Percentiles rank a stretch among this genome's conserved stretches.
Evolutionary conservation across 768 basidiomycete genomes (phyloP).

Genomic region (Lentinus brumalis): DNA sequence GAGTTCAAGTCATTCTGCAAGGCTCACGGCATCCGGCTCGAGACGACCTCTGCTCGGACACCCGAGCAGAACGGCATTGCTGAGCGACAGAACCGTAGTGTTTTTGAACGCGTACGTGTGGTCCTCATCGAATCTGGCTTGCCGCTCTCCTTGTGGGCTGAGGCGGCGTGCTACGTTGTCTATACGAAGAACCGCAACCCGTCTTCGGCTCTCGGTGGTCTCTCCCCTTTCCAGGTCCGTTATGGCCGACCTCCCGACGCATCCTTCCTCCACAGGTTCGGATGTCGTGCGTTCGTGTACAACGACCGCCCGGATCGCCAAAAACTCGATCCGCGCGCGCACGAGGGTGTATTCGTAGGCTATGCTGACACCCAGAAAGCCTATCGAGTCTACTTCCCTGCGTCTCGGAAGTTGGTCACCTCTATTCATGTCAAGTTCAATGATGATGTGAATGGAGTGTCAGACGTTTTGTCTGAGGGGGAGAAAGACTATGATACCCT

Average conservation of each 20-base stretch:
- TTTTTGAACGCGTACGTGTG: slow-evolving; percentile 18
- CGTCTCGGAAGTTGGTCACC: neutral
- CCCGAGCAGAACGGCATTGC: slow-evolving; percentile 25
- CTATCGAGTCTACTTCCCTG: slow-evolving; percentile 3
- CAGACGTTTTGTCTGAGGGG: neutral
- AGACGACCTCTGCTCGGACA: slow-evolving; percentile 25
- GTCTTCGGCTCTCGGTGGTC: slow-evolving; percentile 8
- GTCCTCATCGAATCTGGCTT: slow-evolving; percentile 21
- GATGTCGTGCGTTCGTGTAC: slow-evolving; percentile 16
- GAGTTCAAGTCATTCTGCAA: slow-evolving; percentile 9
- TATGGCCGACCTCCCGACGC: slow-evolving; percentile 25
- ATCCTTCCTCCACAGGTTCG: slow-evolving; percentile 21
- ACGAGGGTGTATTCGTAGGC: slow-evolving; percentile 2
- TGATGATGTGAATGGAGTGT: neutral
- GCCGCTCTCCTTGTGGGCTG: slow-evolving; percentile 24
- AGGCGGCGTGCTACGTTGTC: slow-evolving; percentile 21
- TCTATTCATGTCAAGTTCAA: slow-evolving; percentile 5
- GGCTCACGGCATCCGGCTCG: slow-evolving; percentile 20
- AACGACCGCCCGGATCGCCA: slow-evolving; percentile 1
- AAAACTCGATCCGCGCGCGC: slow-evolving; percentile 11
- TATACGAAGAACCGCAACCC: slow-evolving; percentile 28
- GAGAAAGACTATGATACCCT: neutral
- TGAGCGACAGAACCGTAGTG: slow-evolving; percentile 28
- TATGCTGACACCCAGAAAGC: slow-evolving; percentile 4
- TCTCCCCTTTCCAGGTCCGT: slow-evolving; percentile 26